A percentile compares a stretch with the other conserved stretches of the same genome.
Evolutionary conservation across 495 filamentous ascomycete genomes (phyloP).

Genomic region (Xylaria nigripes): DNA sequence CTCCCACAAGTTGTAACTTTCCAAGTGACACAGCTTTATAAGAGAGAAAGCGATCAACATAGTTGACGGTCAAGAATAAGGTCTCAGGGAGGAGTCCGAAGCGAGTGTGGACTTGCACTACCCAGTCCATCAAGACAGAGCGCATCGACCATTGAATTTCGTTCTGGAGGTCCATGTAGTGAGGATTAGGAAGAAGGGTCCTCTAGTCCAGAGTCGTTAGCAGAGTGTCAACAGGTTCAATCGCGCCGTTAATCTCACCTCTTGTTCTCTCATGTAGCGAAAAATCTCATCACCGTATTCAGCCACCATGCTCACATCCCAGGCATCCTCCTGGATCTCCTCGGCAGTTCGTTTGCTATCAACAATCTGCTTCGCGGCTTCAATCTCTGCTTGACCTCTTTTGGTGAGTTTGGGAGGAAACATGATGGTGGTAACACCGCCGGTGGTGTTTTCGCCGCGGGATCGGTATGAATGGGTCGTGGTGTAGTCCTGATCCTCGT

Average conservation of each 20-base stretch:
- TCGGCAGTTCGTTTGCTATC: conserved; percentile 43
- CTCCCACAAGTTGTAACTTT: conserved; percentile 93
- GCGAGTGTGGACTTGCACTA: conserved; percentile 89
- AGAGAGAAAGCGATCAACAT: conserved; percentile 93
- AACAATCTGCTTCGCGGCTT: conserved; percentile 58
- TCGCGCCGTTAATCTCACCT: conserved; percentile 52
- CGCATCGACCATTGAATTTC: conserved; percentile 99
- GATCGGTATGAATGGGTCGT: conserved; percentile 66
- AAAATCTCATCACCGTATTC: conserved; percentile 97
- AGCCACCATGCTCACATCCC: conserved; percentile 96
- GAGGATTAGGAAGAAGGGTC: conserved; percentile 71
- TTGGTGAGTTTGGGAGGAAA: conserved; percentile 56
- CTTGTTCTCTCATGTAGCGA: conserved; percentile 74
- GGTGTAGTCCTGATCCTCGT: conserved; percentile 74
- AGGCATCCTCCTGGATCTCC: conserved; percentile 65
- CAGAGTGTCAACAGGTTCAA: neutral
- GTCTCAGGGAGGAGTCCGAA: conserved; percentile 91
- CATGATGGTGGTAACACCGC: conserved; percentile 58
- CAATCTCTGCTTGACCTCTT: conserved; percentile 57
- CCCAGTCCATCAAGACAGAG: conserved; percentile 94
- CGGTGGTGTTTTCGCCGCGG: conserved; percentile 74
- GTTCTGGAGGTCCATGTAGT: conserved; percentile 96
- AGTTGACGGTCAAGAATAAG: conserved; percentile 86
- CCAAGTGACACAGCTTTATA: conserved; percentile 88
- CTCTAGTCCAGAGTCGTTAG: conserved; percentile 39